phyloP scores from a whole-genome alignment of 2,329 filamentous ascomycete species.

The Cadophora gregata region DNA sequence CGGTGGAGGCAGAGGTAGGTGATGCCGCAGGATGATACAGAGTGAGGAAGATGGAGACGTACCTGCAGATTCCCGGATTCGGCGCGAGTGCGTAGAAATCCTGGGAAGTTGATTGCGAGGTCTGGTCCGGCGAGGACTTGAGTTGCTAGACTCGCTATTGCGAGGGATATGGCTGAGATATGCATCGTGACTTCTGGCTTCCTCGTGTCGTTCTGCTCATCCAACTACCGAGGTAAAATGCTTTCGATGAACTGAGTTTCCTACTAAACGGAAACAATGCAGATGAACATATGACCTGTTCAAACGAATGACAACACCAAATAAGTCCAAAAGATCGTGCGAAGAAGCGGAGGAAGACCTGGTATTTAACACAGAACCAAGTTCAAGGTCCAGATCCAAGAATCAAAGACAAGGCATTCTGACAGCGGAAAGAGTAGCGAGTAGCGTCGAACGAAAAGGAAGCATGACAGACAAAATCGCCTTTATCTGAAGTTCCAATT shows the following conservation, averaged over 20 bases:
- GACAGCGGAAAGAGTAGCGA: slow-evolving; percentile 11
- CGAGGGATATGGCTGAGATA: neutral
- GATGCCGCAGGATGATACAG: too few relatives aligned
- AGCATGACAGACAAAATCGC: neutral
- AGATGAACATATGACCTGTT: too few relatives aligned
- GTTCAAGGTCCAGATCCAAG: neutral
- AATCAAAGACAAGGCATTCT: neutral
- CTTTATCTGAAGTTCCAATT: slow-evolving; percentile 6
- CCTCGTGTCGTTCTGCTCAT: neutral
- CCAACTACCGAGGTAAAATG: neutral
- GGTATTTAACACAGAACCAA: too few relatives aligned
- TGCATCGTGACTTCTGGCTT: neutral
- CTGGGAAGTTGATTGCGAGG: slow-evolving; percentile 26
- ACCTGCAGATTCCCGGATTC: slow-evolving; percentile 17
- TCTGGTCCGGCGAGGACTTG: slow-evolving; percentile 15
- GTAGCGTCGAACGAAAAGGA: too few relatives aligned
- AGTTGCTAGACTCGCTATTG: neutral
- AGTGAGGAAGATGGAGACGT: neutral
- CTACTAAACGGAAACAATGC: too few relatives aligned
- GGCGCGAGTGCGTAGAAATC: slow-evolving; percentile 36
- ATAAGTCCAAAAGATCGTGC: neutral
- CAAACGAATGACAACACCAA: neutral
- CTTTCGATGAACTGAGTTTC: too few relatives aligned
- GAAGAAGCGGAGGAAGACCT: neutral
- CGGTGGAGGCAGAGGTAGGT: too few relatives aligned